Base-by-base conservation (phyloP, 495 filamentous ascomycete species). In the Hypoxylon fuscum region DNA sequence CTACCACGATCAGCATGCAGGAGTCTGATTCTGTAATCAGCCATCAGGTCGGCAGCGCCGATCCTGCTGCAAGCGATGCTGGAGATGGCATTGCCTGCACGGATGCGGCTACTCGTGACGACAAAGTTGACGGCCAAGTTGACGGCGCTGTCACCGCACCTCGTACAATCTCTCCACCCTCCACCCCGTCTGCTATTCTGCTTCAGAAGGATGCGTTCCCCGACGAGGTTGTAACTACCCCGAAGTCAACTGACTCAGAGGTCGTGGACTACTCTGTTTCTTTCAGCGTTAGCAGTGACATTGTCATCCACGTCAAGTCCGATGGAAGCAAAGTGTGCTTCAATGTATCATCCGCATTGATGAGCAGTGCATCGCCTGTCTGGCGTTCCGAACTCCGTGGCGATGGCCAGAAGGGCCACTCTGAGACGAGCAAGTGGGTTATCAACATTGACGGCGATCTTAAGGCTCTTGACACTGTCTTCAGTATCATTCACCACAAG, bases 401-500 rank as follows among this genome's bases (percentile, higher is more conserved):
- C 2, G 12, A n/a, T 17, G 12, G 14, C 6, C 2, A n/a, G 3
- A 27, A 27, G 12, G 34, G 8, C 7, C 47, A 9, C 7, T 22
- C 17, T 11, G 9, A 20, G 11, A 15, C 11, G 34, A 11, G 20
- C 14, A 14, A 50, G 9, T n/a, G n/a, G 22, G 11, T 42, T 9
- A 5, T 54, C 3, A 2, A 20, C 17, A 14, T 60, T 6, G 27
- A 46, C 1, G 63, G 52, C 5, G 27, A 62, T 15, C 11, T 15
- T 3, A 23, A 43, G 7, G 63, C 63, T 2, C 37, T 66, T 3
- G 14, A 12, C 12, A 21, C 41, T 0, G 12, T 66, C 2, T 66
- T 61, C 29, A 23, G 20, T 8, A 66, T 66, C n/a, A n/a, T 62
- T 12, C 57, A 66, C 18, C 56, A 57, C 42, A 47, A 54, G 5